Percentiles rank a stretch among this genome's conserved stretches.
These are phyloP conservation scores for Yarrowia porcina DNA, from an alignment of 805 yeast genomes.

Conservation along the genomic window DNA sequence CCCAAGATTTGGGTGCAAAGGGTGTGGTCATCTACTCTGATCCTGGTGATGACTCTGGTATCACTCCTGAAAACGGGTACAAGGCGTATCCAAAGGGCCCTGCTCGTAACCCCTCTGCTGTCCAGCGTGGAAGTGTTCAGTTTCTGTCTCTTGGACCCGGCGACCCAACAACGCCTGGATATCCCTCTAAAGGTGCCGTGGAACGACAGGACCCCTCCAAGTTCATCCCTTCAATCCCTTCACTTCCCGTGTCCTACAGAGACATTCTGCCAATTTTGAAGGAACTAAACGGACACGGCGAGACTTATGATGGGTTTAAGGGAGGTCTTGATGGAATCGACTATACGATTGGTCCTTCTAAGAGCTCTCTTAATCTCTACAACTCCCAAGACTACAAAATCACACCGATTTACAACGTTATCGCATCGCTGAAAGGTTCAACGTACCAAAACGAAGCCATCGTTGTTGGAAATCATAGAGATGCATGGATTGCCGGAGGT, in stretches of 20 bases:
- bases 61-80: conserved; percentile 55
- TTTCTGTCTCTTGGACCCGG: conserved; percentile 63
- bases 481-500: conserved; percentile 76
- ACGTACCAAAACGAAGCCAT: conserved; percentile 50
- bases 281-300: conserved; percentile 53
- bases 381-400: conserved; percentile 61
- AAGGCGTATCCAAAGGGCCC: conserved; percentile 71
- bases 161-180: conserved; percentile 76
- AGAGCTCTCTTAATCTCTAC: conserved; percentile 50
- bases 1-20: conserved; percentile 65
- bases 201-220: conserved; percentile 49
- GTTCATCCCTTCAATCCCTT: conserved; percentile 63
- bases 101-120: conserved; percentile 70
- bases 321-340: conserved; percentile 47
- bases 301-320: conserved; percentile 51
- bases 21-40: conserved; percentile 69
- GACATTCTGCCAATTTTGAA: conserved; percentile 63
- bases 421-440: conserved; percentile 58
- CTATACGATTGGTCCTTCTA: conserved; percentile 54
- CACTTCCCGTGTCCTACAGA: conserved; percentile 61
- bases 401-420: conserved; percentile 59
- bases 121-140: conserved; percentile 74
- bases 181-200: conserved; percentile 52
- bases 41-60: conserved; percentile 54
- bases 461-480: conserved; percentile 72